Evolutionary conservation across 2,329 filamentous ascomycete species (phyloP).

Genomic region (Arthrobotrys entomopaga): DNA sequence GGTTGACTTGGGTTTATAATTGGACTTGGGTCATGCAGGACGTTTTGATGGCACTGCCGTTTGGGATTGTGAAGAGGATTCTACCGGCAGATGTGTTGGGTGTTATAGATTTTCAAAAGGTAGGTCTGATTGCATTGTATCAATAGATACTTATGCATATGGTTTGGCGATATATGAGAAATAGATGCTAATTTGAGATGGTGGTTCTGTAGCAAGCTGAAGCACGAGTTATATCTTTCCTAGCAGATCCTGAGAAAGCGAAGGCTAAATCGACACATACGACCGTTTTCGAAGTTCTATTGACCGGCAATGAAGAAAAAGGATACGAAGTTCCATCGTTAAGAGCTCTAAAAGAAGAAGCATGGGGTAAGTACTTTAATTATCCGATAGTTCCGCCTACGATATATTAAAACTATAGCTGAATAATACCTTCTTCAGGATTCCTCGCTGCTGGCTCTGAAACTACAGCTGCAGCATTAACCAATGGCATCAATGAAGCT

Average conservation of each 20-base stretch:
- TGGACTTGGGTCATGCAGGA: conserved; percentile 60
- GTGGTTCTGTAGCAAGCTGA: conserved; percentile 37
- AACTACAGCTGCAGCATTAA: conserved; percentile 63
- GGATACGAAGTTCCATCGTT: conserved; percentile 50
- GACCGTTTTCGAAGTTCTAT: conserved; percentile 61
- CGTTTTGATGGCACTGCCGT: conserved; percentile 57
- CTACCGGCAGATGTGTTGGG: conserved; percentile 57
- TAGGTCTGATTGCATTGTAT: conserved; percentile 16
- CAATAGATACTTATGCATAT: conserved; percentile 5
- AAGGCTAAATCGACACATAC: conserved; percentile 59
- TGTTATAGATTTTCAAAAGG: conserved; percentile 52
- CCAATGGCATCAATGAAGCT: conserved; percentile 63
- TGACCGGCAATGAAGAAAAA: conserved; percentile 58
- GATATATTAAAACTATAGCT: neutral
- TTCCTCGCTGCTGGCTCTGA: conserved; percentile 66
- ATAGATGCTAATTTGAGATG: neutral
- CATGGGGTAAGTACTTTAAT: conserved; percentile 58
- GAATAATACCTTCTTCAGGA: conserved; percentile 61
- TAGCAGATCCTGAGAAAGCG: conserved; percentile 56
- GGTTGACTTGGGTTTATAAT: conserved; percentile 62
- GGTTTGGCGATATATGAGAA: neutral
- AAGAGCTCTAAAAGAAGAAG: conserved; percentile 56
- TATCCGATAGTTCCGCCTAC: conserved; percentile 59
- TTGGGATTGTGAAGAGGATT: conserved; percentile 56
- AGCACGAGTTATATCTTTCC: conserved; percentile 31